A percentile compares a stretch with the other conserved stretches of the same genome.
phyloP scores from a whole-genome alignment of 1,139 yeast genomes.

The Pichia sp. region DNA sequence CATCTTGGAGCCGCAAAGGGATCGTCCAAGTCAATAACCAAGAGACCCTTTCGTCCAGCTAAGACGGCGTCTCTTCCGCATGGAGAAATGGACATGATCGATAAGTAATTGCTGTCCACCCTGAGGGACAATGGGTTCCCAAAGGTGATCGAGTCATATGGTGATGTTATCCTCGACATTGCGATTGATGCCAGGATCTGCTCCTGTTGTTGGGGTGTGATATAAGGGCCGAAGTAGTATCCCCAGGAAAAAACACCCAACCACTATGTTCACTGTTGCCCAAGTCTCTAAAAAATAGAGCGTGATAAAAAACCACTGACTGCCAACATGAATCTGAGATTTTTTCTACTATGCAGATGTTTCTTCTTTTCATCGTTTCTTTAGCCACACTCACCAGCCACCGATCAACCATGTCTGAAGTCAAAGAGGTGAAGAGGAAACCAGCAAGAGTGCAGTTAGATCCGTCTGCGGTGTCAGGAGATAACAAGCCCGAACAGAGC shows the following conservation, averaged over 20 bases:
- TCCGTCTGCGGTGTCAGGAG: conserved; percentile 58
- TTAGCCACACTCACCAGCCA: no score
- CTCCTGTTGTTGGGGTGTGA: no score
- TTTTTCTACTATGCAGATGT: no score
- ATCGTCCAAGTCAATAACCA: conserved; percentile 89
- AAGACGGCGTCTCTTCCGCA: conserved; percentile 91
- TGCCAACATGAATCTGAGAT: no score
- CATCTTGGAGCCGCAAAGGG: conserved; percentile 95
- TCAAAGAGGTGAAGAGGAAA: conserved; percentile 25
- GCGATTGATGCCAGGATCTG: background rate
- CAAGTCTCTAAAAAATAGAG: no score
- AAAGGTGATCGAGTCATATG: conserved; percentile 46
- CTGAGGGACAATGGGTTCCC: conserved; percentile 79
- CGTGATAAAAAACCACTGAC: no score
- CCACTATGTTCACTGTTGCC: no score
- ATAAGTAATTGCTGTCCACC: conserved; percentile 62
- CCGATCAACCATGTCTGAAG: background rate
- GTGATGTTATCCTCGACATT: conserved; percentile 21
- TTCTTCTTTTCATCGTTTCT: no score
- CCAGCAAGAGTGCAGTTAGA: conserved; percentile 76
- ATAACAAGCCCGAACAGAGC: conserved; percentile 73
- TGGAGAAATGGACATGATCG: conserved; percentile 84
- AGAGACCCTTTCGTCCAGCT: conserved; percentile 87
- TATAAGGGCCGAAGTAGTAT: no score
- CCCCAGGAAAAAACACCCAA: no score